Conservation (phyloP, 345 rosid genomes). For the Rhizophora apiculata region DNA sequence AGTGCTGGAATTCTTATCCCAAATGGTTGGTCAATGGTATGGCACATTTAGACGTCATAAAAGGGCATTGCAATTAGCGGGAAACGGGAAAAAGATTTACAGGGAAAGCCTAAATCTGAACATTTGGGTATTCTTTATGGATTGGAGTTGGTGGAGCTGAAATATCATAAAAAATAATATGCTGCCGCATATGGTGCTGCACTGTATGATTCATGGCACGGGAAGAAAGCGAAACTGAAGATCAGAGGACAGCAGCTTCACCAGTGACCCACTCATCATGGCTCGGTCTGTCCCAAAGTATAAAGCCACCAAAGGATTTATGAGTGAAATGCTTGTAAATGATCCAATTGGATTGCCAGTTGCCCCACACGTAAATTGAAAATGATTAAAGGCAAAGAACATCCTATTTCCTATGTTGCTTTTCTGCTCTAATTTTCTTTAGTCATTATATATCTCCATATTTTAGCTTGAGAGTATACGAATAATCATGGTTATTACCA, state of each 20-base stretch:
- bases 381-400: not conserved
- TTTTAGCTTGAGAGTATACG: not conserved
- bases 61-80: not conserved
- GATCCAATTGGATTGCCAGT: constrained; percentile 25
- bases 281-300: constrained; percentile 25
- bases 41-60: not conserved
- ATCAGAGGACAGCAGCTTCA: constrained; percentile 19
- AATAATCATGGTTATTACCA: constrained; percentile 14
- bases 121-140: too few species aligned
- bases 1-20: not conserved
- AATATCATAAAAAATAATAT: constrained; percentile 16
- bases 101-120: too few species aligned
- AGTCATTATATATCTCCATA: not conserved
- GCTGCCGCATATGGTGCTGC: constrained; percentile 4
- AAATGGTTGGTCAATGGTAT: not conserved
- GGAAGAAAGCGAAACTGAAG: constrained; percentile 18
- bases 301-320: constrained; percentile 16
- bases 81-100: not conserved
- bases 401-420: constrained; percentile 9
- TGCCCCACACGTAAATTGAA: constrained; percentile 32
- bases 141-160: not conserved
- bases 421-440: constrained; percentile 15
- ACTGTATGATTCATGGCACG: constrained; percentile 18
- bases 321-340: constrained; percentile 36
- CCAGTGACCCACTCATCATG: constrained; percentile 27